Percentiles rank a stretch among this genome's conserved stretches.
These are phyloP conservation scores for Ascocoryne sarcoides DNA, from an alignment of 2,329 filamentous ascomycete genomes.

Conservation along the genomic window DNA sequence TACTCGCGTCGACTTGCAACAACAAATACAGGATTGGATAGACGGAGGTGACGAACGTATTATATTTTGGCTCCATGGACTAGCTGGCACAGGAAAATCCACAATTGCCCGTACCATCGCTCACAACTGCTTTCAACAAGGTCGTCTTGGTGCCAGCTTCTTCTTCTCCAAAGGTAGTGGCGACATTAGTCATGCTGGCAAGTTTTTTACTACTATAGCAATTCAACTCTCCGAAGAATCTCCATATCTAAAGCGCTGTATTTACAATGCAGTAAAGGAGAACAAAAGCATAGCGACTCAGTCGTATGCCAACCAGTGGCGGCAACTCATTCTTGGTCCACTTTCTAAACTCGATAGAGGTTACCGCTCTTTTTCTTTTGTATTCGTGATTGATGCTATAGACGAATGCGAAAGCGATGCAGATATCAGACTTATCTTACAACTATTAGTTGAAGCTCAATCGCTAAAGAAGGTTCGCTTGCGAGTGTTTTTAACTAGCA, in stretches of 20 bases:
- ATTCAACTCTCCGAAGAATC: slow-evolving; percentile 18
- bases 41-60: slow-evolving; percentile 10
- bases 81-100: slow-evolving; percentile 31
- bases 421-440: slow-evolving; percentile 14
- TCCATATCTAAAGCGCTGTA: neutral
- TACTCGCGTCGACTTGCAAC: slow-evolving; percentile 22
- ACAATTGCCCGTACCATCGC: slow-evolving; percentile 31
- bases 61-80: slow-evolving; percentile 31
- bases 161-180: slow-evolving; percentile 21
- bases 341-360: slow-evolving; percentile 21
- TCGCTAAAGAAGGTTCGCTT: slow-evolving; percentile 12
- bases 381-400: slow-evolving; percentile 27
- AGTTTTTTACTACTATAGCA: slow-evolving; percentile 29
- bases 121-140: slow-evolving; percentile 10
- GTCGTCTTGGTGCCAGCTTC: slow-evolving; percentile 27
- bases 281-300: slow-evolving; percentile 7
- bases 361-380: neutral
- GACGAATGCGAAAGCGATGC: slow-evolving; percentile 24
- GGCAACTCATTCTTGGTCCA: slow-evolving; percentile 35
- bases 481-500: slow-evolving; percentile 25
- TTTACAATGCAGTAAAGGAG: slow-evolving; percentile 12
- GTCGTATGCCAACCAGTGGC: slow-evolving; percentile 34
- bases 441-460: slow-evolving; percentile 15
- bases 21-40: slow-evolving; percentile 13
- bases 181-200: slow-evolving; percentile 24